Percentiles rank a stretch among this genome's conserved stretches.
Evolutionary conservation across 2,329 filamentous ascomycete species (phyloP).

Genomic region (Neocucurbitaria cava): DNA sequence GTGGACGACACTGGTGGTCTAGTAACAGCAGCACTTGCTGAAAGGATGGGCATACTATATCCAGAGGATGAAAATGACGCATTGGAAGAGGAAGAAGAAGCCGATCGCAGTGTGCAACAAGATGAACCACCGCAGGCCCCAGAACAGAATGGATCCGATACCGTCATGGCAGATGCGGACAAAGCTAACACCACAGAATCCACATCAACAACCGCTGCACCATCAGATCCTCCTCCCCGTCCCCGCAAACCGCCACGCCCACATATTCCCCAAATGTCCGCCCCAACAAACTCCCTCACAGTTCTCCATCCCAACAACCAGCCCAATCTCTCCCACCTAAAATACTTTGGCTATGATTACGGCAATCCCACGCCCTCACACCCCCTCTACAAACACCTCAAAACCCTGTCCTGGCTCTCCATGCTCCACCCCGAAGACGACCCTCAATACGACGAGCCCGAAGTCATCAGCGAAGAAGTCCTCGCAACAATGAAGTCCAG

Average conservation of each 20-base stretch:
- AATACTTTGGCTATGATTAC: constrained; percentile 86
- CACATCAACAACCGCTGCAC: constrained; percentile 4
- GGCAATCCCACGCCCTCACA: constrained; percentile 69
- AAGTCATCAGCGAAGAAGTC: constrained; percentile 63
- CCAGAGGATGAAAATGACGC: constrained; percentile 47
- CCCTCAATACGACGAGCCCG: constrained; percentile 74
- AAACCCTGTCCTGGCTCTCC: constrained; percentile 90
- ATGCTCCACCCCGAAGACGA: constrained; percentile 80
- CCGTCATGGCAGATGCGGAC: constrained; percentile 27
- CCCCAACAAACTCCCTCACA: constrained; percentile 77
- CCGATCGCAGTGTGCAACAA: not conserved
- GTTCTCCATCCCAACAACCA: constrained; percentile 82
- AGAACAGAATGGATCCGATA: constrained; percentile 18
- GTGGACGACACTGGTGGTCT: constrained; percentile 88
- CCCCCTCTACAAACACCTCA: constrained; percentile 81
- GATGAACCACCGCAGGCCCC: constrained; percentile 8
- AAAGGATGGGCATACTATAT: constrained; percentile 84
- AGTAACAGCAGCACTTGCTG: constrained; percentile 81
- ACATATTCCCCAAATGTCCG: constrained; percentile 65
- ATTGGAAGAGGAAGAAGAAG: constrained; percentile 9
- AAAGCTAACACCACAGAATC: not conserved
- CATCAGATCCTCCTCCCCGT: constrained; percentile 30
- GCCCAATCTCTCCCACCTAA: constrained; percentile 84
- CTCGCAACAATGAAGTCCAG: constrained; percentile 78
- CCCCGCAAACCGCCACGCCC: constrained; percentile 38